Evolutionary conservation across 768 basidiomycete genomes (phyloP).

Genomic region (Xerocomus brunneocitrinus): DNA sequence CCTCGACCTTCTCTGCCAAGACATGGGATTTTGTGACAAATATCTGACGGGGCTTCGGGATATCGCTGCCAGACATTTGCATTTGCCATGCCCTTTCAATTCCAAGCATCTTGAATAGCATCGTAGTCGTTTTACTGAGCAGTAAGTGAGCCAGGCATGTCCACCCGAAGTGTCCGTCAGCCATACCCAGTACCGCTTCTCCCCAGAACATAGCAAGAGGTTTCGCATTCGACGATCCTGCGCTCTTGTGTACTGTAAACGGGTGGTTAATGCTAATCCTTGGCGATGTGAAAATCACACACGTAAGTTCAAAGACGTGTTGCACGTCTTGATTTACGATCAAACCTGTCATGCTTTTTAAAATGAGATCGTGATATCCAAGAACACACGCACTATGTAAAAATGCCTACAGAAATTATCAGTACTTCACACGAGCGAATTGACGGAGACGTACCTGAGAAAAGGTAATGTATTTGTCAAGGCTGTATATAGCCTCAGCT

Average conservation of each 20-base stretch:
- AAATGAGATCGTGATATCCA: not conserved
- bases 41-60: constrained; percentile 56
- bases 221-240: constrained; percentile 52
- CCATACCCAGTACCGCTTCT: constrained; percentile 69
- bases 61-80: constrained; percentile 16
- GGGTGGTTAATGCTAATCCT: constrained; percentile 13
- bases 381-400: constrained; percentile 13
- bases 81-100: constrained; percentile 53
- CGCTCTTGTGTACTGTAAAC: constrained; percentile 42
- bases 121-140: constrained; percentile 66
- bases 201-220: constrained; percentile 64
- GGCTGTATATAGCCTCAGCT: constrained; percentile 41
- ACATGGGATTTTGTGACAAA: constrained; percentile 72
- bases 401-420: constrained; percentile 14
- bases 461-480: constrained; percentile 30
- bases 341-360: constrained; percentile 13
- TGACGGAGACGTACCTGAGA: constrained; percentile 17
- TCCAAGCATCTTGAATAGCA: constrained; percentile 71
- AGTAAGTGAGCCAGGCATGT: not conserved
- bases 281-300: not conserved
- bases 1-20: constrained; percentile 63
- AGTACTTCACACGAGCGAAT: constrained; percentile 36
- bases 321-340: constrained; percentile 23
- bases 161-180: not conserved
- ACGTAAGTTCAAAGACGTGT: constrained; percentile 27